Conservation (phyloP, 441 rosid species). For the Adansonia gregorii region DNA sequence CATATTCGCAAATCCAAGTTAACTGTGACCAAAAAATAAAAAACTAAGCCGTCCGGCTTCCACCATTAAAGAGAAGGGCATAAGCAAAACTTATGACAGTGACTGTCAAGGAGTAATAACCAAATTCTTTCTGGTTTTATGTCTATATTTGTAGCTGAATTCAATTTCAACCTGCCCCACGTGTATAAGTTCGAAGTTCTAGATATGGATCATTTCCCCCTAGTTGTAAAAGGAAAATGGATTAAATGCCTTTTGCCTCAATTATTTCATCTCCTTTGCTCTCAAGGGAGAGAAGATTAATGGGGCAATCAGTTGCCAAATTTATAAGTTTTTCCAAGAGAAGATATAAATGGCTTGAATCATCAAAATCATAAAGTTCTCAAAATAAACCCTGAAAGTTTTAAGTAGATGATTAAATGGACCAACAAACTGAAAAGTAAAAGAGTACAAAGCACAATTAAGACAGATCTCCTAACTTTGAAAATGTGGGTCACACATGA, state of each 20-base stretch:
- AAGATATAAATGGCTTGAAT: not conserved
- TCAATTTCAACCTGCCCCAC: not conserved
- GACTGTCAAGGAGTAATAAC: not conserved
- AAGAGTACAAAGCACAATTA: constrained; percentile 1
- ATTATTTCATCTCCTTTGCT: not conserved
- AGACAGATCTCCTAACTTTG: constrained; percentile 17
- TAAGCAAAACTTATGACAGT: not conserved
- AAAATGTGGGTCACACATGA: constrained; percentile 26
- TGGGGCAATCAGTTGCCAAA: constrained; percentile 5
- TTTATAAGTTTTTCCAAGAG: not conserved
- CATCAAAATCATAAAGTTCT: not conserved
- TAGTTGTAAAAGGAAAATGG: not conserved
- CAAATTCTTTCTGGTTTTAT: not conserved
- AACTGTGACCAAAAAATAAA: not conserved
- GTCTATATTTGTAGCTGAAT: not conserved
- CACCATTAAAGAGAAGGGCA: not conserved
- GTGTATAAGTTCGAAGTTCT: too few species aligned
- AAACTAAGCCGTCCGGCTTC: not conserved
- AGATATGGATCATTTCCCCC: not conserved
- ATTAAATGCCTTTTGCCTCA: not conserved
- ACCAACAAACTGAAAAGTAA: not conserved
- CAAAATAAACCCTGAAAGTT: not conserved
- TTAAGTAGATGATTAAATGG: constrained; percentile 4
- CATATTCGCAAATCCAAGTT: not conserved
- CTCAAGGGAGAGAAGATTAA: not conserved